Evolutionary conservation across 805 yeast species (phyloP), one percentile per base, ranked within the genome.

Genomic region (Candida methanosorbosa): DNA sequence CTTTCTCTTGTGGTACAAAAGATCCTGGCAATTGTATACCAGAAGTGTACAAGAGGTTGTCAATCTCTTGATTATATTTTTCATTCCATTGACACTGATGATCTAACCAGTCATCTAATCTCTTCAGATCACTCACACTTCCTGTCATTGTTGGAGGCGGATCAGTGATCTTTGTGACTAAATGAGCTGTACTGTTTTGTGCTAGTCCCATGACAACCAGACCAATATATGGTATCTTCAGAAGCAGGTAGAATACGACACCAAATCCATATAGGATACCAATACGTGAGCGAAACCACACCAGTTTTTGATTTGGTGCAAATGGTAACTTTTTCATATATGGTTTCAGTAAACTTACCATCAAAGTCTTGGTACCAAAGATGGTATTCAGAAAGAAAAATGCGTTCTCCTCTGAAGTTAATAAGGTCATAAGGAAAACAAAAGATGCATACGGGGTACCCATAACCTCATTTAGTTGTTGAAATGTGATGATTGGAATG

Each of bases 181-280:
- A 51, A 43, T 70, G 71, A 2, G 78, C 81, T 16, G 70, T 59
- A 20, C 70, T 63, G 3, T 73, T 64, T 46, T 72, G 70, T 2
- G 78, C 79, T 29, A 74, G 50, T 13, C 75, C 73, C 41, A 70
- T 70, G 16, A 68, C 55, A 12, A 73, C 44, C 17, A 71, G 58
- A 0, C 78, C 69, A 4, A 68, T 44, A 43, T 62, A 61, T 0
- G 76, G 78, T 14, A 65, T 48, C 25, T 55, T 52, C 35, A 72
- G 50, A 32, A 71, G 48, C 35, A 57, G 41, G 42, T 59, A 74
- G 49, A 64, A 69, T 31, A 63, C 63, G 8, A 70, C 46, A 3
- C 79, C 74, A 42, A 74, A 74, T 5, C 80, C 81, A 40, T 69
- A 67, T 33, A 77, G 51, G 21, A 70, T 61, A 0, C 80, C 81